Evolutionary conservation across 257 asterid genomes (phyloP), one percentile per base, ranked within the genome.

Genomic region (Lithospermum erythrorhizon): DNA sequence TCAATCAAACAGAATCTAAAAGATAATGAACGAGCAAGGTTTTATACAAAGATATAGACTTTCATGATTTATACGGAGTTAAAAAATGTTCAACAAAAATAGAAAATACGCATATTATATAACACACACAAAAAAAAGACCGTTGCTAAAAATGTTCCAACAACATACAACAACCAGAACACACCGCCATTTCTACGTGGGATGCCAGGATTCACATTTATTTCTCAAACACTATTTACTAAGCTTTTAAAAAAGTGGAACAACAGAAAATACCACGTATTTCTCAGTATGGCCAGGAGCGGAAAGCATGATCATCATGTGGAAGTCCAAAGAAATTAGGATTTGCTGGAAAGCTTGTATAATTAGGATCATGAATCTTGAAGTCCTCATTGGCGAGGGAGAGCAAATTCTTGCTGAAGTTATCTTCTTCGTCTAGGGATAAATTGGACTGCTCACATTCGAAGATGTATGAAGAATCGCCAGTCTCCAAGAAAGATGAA

Each of bases 261-360:
- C 35, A 25, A 57, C 18, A 48, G 27, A 16, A 48, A 18, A 32
- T 14, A 68, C 58, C 61, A 18, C 18, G 25, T 35, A 24, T 47
- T 21, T 14, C 78, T 85, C 63, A 35, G 32, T 67, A 69, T 13
- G 78, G 61, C 96, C 96, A 88, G 79, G 81, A 83, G 68, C 78
- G 69, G 67, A 80, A 78, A 67, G 73, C 76, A 19, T 78, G 88
- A 70, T 88, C 93, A 63, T 85, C 95, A 59, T 62, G 73, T 20
- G 79, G 90, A 65, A 83, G 81, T 59, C 83, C 93, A 23, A 74
- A 66, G 77, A 65, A 70, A 61, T 64, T 61, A 18, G 85, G 68
- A 76, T 71, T 78, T 29, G 68, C 69, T 10, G 74, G 73, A 21
- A 55, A 55, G 54, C 45, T 62, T 23, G 65, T 63, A 61, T 59